These are phyloP conservation scores for Annona cherimola DNA, from an alignment of 164 flowering plant species.

Conservation along the genomic window DNA sequence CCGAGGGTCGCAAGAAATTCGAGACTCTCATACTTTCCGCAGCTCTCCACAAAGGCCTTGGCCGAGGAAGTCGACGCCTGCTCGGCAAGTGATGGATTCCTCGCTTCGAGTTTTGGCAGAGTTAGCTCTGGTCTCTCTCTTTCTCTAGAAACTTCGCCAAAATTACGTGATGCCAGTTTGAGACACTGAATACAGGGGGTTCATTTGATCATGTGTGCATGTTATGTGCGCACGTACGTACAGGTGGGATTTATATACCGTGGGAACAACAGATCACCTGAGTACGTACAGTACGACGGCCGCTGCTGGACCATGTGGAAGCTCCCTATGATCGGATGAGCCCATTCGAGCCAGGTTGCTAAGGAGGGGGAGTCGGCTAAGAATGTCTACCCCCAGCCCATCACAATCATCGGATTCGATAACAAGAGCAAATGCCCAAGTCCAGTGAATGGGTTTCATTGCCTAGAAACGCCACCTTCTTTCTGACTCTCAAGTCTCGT, in stretches of 20 bases:
- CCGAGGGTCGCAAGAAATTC: conserved; percentile 55
- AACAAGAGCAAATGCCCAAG: conserved; percentile 50
- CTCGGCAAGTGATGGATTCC: conserved; percentile 65
- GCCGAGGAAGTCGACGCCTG: conserved; percentile 57
- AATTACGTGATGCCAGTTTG: too few species aligned
- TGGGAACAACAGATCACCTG: conserved; percentile 35
- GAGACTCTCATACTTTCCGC: conserved; percentile 88
- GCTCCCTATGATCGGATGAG: conserved; percentile 89
- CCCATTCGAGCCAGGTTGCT: conserved; percentile 53
- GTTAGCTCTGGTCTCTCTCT: conserved; percentile 1
- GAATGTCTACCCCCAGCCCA: conserved; percentile 56
- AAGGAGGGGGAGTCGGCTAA: conserved; percentile 49
- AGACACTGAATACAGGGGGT: too few species aligned
- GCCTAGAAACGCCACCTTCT: conserved; percentile 51
- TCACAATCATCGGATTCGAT: conserved; percentile 78
- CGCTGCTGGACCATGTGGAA: conserved; percentile 95
- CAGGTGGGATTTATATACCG: conserved; percentile 34
- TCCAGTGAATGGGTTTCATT: conserved; percentile 80
- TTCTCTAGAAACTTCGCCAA: neutral
- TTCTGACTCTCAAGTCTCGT: too few species aligned
- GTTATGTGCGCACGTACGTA: neutral
- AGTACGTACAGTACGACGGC: conserved; percentile 64
- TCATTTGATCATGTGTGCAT: too few species aligned
- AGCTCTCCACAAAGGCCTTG: conserved; percentile 28
- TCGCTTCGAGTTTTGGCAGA: conserved; percentile 62